Evolutionary conservation across 306 rosid genomes (phyloP).

Genomic region (Abrus precatorius): DNA sequence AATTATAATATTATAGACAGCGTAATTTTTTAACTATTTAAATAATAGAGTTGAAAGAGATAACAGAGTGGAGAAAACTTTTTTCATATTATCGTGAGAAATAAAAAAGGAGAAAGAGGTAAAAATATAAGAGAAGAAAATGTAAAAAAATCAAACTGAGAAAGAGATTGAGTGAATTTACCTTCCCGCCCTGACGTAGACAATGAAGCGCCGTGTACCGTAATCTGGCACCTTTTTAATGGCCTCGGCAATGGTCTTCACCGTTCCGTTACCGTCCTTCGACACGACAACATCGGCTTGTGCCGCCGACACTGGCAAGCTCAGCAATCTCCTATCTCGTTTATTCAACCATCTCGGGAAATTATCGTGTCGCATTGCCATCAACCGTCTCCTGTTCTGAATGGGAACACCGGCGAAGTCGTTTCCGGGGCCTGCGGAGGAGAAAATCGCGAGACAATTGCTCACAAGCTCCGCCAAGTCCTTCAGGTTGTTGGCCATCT

Average conservation of each 20-base stretch:
- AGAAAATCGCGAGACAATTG: slow-evolving; percentile 80
- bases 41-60: no score
- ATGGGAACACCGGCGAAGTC: slow-evolving; percentile 90
- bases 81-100: no score
- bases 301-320: slow-evolving; percentile 56
- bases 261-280: slow-evolving; percentile 72
- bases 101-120: no score
- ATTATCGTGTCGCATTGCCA: slow-evolving; percentile 55
- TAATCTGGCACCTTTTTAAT: slow-evolving; percentile 76
- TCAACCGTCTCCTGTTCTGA: slow-evolving; percentile 64
- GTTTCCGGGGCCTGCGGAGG: slow-evolving; percentile 45
- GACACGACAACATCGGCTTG: slow-evolving; percentile 85
- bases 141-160: neutral
- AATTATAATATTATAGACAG: no score
- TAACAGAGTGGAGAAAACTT: no score
- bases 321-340: slow-evolving; percentile 73
- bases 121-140: neutral
- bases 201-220: slow-evolving; percentile 64
- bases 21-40: no score
- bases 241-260: slow-evolving; percentile 75
- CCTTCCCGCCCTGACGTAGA: slow-evolving; percentile 97
- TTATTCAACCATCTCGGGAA: slow-evolving; percentile 77
- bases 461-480: slow-evolving; percentile 82
- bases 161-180: slow-evolving; percentile 41
- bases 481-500: slow-evolving; percentile 56